Evolutionary conservation across 1,284 basidiomycete species (phyloP).

Genomic region (Pyrrhoderma lamaoense): DNA sequence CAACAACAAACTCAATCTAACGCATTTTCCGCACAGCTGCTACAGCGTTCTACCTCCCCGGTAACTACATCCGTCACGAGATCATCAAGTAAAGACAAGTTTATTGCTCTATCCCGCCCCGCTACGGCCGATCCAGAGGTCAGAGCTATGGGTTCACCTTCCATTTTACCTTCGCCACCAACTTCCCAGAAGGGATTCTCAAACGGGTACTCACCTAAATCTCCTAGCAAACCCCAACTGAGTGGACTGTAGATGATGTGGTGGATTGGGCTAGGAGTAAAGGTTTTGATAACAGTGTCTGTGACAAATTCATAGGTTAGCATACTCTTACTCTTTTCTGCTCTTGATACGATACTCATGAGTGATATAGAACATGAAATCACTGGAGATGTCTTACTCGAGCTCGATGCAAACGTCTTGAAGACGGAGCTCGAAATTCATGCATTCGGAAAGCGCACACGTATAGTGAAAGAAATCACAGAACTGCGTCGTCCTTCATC

Average conservation of each 20-base stretch:
- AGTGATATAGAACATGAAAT: conserved; percentile 84
- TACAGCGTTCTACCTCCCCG: conserved; percentile 6
- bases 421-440: conserved; percentile 93
- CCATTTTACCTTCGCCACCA: conserved; percentile 17
- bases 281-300: conserved; percentile 79
- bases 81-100: background rate
- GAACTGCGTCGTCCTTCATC: conserved; percentile 76
- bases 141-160: conserved; percentile 4
- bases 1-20: conserved; percentile 3
- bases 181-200: conserved; percentile 12
- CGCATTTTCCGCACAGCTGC: background rate
- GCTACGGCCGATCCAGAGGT: background rate
- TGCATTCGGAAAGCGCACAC: conserved; percentile 91
- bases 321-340: conserved; percentile 17
- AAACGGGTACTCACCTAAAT: background rate
- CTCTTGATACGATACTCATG: conserved; percentile 1
- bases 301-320: conserved; percentile 80
- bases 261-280: conserved; percentile 82
- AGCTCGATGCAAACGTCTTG: conserved; percentile 86
- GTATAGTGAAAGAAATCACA: conserved; percentile 90
- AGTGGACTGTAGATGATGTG: conserved; percentile 89
- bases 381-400: conserved; percentile 91
- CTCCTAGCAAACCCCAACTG: conserved; percentile 40
- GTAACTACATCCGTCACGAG: background rate
- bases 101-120: background rate